Conservation (phyloP, 2,329 filamentous ascomycete genomes). For the Mycosphaerelloides madeirae region DNA sequence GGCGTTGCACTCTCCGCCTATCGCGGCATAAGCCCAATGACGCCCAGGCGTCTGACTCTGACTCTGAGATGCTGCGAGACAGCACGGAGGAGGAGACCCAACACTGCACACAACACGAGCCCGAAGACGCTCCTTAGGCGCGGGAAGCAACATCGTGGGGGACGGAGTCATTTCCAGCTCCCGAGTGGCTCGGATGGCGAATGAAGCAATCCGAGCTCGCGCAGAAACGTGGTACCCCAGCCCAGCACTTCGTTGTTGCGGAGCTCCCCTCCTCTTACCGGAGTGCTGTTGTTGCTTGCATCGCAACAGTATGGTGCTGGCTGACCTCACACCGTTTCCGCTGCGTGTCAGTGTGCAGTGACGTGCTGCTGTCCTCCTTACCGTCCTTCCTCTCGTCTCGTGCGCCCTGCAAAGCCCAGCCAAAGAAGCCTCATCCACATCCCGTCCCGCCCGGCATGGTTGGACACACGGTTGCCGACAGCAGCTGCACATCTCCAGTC, state of each 20-base stretch:
- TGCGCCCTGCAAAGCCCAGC: slow-evolving; percentile 1
- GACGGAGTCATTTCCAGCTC: neutral
- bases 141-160: too few species aligned
- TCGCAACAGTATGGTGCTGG: neutral
- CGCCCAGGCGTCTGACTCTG: too few species aligned
- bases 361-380: slow-evolving; percentile 13
- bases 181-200: neutral
- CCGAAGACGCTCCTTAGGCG: too few species aligned
- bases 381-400: neutral
- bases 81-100: too few species aligned
- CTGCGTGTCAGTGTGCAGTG: slow-evolving; percentile 12
- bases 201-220: neutral
- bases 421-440: slow-evolving; percentile 13
- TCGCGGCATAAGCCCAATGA: too few species aligned
- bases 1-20: too few species aligned
- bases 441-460: slow-evolving; percentile 13
- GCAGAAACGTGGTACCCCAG: slow-evolving; percentile 11
- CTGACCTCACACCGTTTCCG: slow-evolving; percentile 7
- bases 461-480: slow-evolving; percentile 17
- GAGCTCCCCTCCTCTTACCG: too few species aligned
- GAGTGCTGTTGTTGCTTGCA: neutral
- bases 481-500: slow-evolving; percentile 3
- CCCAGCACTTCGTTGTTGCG: neutral
- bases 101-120: too few species aligned
- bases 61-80: too few species aligned